Conservation (phyloP, 495 filamentous ascomycete genomes). For the Hypoxylon rickii region DNA sequence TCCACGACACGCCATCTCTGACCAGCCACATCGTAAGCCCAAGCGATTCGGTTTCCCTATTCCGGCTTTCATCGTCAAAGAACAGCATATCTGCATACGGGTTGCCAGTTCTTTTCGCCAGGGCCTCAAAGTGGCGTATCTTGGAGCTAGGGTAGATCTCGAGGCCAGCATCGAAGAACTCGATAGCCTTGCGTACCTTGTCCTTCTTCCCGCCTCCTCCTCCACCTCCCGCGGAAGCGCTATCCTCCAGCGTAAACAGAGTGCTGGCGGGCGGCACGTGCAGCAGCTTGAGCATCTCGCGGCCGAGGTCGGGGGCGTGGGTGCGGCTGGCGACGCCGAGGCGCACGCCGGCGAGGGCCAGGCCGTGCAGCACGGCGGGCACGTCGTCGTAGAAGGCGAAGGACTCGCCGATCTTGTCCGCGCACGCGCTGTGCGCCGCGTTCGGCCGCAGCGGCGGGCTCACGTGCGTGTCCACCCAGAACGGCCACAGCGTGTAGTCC, state of each 20-base stretch:
- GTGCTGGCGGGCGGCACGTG: constrained; percentile 59
- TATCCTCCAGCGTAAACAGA: constrained; percentile 7
- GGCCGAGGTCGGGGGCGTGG: constrained; percentile 74
- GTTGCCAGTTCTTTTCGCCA: constrained; percentile 69
- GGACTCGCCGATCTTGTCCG: constrained; percentile 71
- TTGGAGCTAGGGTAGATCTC: constrained; percentile 93
- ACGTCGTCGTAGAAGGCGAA: constrained; percentile 85
- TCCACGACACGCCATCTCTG: constrained; percentile 74
- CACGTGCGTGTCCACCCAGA: constrained; percentile 95
- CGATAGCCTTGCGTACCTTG: constrained; percentile 62
- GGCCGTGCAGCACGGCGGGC: constrained; percentile 68
- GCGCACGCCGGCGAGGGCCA: constrained; percentile 57
- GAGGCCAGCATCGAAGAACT: constrained; percentile 77
- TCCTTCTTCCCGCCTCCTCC: constrained; percentile 16
- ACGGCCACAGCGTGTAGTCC: constrained; percentile 97
- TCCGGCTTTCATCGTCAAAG: constrained; percentile 91
- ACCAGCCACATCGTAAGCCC: constrained; percentile 86
- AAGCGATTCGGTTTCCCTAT: constrained; percentile 80
- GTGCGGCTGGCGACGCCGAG: constrained; percentile 86
- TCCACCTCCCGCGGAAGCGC: not conserved
- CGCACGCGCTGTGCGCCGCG: constrained; percentile 54
- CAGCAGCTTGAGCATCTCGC: constrained; percentile 77
- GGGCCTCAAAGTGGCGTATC: constrained; percentile 75
- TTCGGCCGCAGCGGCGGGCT: constrained; percentile 73
- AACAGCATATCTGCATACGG: constrained; percentile 88